Evolutionary conservation across 2,329 filamentous ascomycete species (phyloP).

Genomic region (Fusarium camptoceras): DNA sequence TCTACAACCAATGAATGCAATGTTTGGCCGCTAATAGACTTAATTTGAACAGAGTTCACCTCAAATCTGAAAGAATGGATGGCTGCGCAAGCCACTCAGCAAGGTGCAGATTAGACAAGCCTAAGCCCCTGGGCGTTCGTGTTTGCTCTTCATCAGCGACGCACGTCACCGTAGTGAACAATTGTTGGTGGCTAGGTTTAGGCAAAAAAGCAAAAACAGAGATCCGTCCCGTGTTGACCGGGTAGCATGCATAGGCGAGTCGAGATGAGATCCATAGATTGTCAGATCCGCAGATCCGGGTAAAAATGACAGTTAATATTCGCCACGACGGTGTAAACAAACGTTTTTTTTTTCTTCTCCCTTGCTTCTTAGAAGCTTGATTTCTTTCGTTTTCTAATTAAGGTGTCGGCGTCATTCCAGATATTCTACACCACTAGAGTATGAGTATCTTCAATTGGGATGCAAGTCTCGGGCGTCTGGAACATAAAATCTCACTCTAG

Average conservation of each 20-base stretch:
- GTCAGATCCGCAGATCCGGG: conserved; percentile 2
- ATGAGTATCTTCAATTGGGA: background rate
- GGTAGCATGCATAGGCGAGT: conserved; percentile 2
- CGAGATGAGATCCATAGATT: background rate
- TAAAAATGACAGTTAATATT: conserved; percentile 16
- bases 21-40: background rate
- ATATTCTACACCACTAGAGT: too few relatives aligned
- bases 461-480: conserved; percentile 36
- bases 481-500: conserved; percentile 6
- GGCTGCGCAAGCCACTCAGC: conserved; percentile 10
- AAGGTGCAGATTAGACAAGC: background rate
- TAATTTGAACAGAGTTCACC: conserved; percentile 18
- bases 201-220: background rate
- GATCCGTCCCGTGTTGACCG: background rate
- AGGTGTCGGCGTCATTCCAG: conserved; percentile 27
- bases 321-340: background rate
- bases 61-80: background rate
- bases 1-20: background rate
- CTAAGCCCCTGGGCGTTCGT: background rate
- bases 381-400: background rate
- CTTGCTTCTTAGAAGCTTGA: background rate
- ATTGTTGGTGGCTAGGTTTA: background rate
- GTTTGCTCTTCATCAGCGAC: background rate
- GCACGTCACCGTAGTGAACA: background rate
- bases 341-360: background rate